Base-by-base conservation (phyloP, 805 yeast species). In the Candida xyloterini region DNA sequence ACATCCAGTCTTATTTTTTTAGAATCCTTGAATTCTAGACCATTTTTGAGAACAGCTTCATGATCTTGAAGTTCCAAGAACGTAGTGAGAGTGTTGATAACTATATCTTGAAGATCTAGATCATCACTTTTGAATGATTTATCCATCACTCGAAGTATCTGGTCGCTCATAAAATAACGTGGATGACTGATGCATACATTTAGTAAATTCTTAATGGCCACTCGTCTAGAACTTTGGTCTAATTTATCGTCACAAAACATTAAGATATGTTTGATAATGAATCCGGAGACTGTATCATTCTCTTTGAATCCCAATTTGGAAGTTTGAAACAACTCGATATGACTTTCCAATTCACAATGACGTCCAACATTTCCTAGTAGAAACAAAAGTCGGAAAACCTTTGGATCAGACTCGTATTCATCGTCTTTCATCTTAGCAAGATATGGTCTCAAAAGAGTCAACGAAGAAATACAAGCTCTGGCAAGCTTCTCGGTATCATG, bases 301-400 rank as follows among this genome's bases (percentile, higher is more conserved):
- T 64, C 66, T 33, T 67, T 70, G 46, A 77, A 51, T 0, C 73
- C 73, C 10, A 77, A 32, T 2, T 55, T 55, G 15, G 73, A 53
- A 7, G 56, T 57, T 10, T 59, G 24, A 46, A 80, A 77, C 1
- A 67, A 36, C 0, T 56, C 59, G 11, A 71, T 54, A 33, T 67
- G 61, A 5, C 55, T 57, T 39, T 78, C 84, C 40, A 86, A 71
- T n/a, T 75, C 62, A 48, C 93, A 84, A 47, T 72, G 74, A 32
- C 81, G 69, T 0, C 90, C 95, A 62, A 88, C 78, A 30, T 75
- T 73, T 0, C 95, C 90, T 4, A 85, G 56, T 15, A 88, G 60
- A 50, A 74, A 76, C 1, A 88, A 54, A 5, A 87, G 57, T 43
- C 85, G 72, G 15, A 71, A 70, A 3, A 82, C 50, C 47, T 70